A percentile compares a stretch with the other conserved stretches of the same genome.
phyloP scores from a whole-genome alignment of 2,329 filamentous ascomycete species.

The Talaromyces sp. region DNA sequence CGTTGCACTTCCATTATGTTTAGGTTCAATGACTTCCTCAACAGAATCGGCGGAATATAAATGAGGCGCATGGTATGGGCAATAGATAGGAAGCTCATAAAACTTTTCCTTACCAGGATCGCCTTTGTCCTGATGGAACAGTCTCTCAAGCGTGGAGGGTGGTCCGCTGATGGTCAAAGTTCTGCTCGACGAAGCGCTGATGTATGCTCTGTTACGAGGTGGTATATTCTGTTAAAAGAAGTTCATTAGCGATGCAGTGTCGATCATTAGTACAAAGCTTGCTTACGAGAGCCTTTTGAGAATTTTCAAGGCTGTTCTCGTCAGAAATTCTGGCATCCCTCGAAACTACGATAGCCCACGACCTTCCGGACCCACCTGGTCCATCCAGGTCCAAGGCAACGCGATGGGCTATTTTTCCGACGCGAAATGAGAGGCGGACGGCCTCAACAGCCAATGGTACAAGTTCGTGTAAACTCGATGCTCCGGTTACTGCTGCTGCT shows the following conservation, averaged over 20 bases:
- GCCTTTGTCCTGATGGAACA: not conserved
- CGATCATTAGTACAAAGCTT: not conserved
- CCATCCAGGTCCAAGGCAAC: not conserved
- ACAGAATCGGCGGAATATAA: conserved; percentile 35
- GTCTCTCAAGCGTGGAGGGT: conserved; percentile 27
- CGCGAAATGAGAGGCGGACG: conserved; percentile 41
- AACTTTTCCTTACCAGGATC: not conserved
- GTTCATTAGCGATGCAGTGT: not conserved
- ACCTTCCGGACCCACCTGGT: not conserved
- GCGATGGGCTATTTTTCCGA: conserved; percentile 25
- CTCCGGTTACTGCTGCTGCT: conserved; percentile 38
- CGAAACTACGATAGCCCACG: not conserved
- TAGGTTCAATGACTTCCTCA: conserved; percentile 10
- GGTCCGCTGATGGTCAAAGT: conserved; percentile 56
- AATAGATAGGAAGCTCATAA: not conserved
- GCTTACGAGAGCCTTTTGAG: not conserved
- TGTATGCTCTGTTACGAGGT: conserved; percentile 37
- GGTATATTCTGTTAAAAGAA: not conserved
- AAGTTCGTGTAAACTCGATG: conserved; percentile 34
- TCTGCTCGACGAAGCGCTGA: conserved; percentile 55
- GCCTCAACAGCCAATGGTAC: conserved; percentile 36
- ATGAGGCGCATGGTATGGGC: conserved; percentile 29
- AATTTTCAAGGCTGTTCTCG: not conserved
- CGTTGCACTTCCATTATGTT: not conserved
- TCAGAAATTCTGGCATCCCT: not conserved